A percentile compares a stretch with the other conserved stretches of the same genome.
Conservation (phyloP, 306 rosid genomes). For the Glycine latifolia region DNA sequence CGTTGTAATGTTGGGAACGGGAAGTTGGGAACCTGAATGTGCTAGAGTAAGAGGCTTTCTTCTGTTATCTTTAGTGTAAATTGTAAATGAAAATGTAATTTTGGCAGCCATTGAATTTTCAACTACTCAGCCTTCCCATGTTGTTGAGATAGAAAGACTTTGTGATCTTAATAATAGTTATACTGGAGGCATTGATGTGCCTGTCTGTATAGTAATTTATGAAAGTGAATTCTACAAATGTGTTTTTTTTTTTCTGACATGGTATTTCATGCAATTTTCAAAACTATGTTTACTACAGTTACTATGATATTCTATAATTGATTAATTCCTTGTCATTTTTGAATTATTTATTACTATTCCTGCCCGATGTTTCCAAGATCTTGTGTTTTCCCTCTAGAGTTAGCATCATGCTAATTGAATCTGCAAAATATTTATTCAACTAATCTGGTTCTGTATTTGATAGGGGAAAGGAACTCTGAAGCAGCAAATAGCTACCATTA, state of each 20-base stretch:
- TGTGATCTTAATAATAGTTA: background rate
- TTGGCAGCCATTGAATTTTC: background rate
- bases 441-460: slow-evolving; percentile 49
- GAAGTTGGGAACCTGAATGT: background rate
- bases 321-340: slow-evolving; percentile 15
- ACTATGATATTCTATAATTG: slow-evolving; percentile 20
- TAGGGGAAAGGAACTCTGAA: slow-evolving; percentile 77
- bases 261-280: background rate
- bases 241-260: background rate
- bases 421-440: slow-evolving; percentile 28
- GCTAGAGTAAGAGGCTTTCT: slow-evolving; percentile 17
- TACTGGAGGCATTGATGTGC: background rate
- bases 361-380: slow-evolving; percentile 27
- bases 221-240: no score
- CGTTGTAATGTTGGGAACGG: background rate
- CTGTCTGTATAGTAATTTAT: no score
- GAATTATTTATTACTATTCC: background rate
- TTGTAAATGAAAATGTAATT: slow-evolving; percentile 9
- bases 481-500: slow-evolving; percentile 67
- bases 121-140: background rate
- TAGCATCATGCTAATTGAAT: slow-evolving; percentile 36
- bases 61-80: background rate
- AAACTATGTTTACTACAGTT: background rate
- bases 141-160: slow-evolving; percentile 29
- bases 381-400: slow-evolving; percentile 2